A percentile compares a stretch with the other conserved stretches of the same genome.
These are phyloP conservation scores for Eucalyptus urophylla DNA, from an alignment of 345 rosid species.

Conservation along the genomic window DNA sequence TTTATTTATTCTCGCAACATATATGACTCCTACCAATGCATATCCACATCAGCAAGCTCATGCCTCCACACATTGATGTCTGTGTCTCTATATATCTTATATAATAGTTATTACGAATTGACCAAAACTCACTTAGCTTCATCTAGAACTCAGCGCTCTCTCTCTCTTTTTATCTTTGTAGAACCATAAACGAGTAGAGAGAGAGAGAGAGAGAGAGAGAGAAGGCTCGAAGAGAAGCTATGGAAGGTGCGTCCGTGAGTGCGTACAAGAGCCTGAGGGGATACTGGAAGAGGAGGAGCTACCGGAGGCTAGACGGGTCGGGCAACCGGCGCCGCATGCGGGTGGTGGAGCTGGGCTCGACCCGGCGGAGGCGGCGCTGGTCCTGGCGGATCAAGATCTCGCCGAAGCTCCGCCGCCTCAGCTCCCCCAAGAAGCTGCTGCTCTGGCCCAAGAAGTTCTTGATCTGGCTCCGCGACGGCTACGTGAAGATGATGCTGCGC, in stretches of 20 bases:
- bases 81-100: neutral
- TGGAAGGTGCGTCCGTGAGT: neutral
- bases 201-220: neutral
- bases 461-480: conserved; percentile 57
- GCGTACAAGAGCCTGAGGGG: neutral
- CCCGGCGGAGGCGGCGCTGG: conserved; percentile 9
- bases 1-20: neutral
- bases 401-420: conserved; percentile 20
- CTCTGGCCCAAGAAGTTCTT: conserved; percentile 35
- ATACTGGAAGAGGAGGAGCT: conserved; percentile 35
- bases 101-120: neutral
- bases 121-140: neutral
- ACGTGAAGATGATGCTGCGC: conserved; percentile 57
- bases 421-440: neutral
- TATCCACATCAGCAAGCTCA: neutral
- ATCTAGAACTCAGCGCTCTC: neutral
- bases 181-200: neutral
- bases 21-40: neutral
- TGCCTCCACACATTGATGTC: neutral
- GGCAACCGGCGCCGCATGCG: neutral
- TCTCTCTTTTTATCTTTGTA: neutral
- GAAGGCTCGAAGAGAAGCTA: neutral
- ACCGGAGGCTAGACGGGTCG: conserved; percentile 28
- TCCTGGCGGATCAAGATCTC: conserved; percentile 40
- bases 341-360: neutral